phyloP scores from a whole-genome alignment of 2,329 filamentous ascomycete genomes.

The Simplicillium aogashimaense region DNA sequence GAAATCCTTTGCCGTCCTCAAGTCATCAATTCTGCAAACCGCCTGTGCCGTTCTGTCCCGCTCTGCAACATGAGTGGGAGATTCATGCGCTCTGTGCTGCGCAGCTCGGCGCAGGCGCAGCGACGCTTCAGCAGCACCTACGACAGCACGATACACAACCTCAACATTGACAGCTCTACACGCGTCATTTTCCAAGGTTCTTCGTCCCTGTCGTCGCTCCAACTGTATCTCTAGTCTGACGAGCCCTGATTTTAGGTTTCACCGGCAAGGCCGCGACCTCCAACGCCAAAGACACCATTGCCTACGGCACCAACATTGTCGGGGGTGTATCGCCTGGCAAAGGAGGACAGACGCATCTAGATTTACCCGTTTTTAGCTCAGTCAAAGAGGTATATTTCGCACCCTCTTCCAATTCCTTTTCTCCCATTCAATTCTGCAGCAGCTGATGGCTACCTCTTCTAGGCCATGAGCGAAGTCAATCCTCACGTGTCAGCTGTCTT shows the following conservation, averaged over 20 bases:
- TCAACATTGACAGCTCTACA: constrained; percentile 16
- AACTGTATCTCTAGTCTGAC: background rate
- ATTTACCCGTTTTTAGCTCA: constrained; percentile 23
- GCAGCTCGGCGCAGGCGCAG: background rate
- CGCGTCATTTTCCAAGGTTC: constrained; percentile 26
- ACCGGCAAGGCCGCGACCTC: constrained; percentile 26
- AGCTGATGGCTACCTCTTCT: background rate
- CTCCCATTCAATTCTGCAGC: background rate
- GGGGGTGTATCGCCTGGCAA: constrained; percentile 28
- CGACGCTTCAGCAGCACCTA: constrained; percentile 9
- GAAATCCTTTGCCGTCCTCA: no score
- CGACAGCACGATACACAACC: constrained; percentile 18
- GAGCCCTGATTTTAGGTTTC: constrained; percentile 17
- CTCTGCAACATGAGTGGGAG: no score
- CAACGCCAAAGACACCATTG: constrained; percentile 27
- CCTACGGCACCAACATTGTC: constrained; percentile 25
- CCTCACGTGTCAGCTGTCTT: constrained; percentile 67
- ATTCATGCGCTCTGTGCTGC: no score
- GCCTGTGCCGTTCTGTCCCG: no score
- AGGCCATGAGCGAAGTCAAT: constrained; percentile 23
- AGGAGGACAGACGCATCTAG: constrained; percentile 20
- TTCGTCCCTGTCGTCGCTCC: background rate
- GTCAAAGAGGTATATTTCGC: constrained; percentile 18
- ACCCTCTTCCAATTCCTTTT: background rate
- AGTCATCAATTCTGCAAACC: no score